Base-by-base conservation (phyloP, 106 monocot genomes). In the Allium sativum region DNA sequence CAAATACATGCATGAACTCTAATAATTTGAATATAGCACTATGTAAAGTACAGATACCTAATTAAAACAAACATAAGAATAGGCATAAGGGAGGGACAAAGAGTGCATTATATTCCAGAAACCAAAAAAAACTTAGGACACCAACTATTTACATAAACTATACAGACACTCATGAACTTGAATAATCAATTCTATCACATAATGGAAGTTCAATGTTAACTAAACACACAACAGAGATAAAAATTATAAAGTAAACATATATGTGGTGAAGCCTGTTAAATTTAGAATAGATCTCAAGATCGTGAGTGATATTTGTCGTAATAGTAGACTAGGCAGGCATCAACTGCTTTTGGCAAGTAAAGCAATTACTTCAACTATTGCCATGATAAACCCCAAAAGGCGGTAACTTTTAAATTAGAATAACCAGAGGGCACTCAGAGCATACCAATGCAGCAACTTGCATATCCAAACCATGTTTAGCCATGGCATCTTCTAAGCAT, bases 401-500 rank as follows among this genome's bases (percentile, higher is more conserved):
- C 8, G 15, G 48, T 12, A 50, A 50, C 15, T 8, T 55, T 55
- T 55, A 55, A 13, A 17, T 3, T 16, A 55, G 55, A 55, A 9
- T 31, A 58, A 58, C 21, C 15, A 58, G 58, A 58, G 15, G 18
- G 50, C 58, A 44, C 4, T 41, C 48, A 22, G 45, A 70, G 64
- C 78, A 42, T 90, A 95, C 95, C 86, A 95, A 70, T 68, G 75
- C 95, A 10, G 84, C 65, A 31, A 95, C 87, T 31, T 53, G 81
- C 79, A 90, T 82, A 65, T 76, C 70, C 45, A 90, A 55, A 22
- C 95, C 95, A 13, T 58, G 60, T 43, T 65, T 84, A 8, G 19
- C 56, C 79, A 95, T 71, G 7, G 90, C 90, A 60, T 87, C 79
- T 52, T 82, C 74, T 73, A 95, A 77, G 62, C 83, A 82, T 44